Conservation (phyloP, 1,284 basidiomycete genomes). For the Pascua guehoae region DNA sequence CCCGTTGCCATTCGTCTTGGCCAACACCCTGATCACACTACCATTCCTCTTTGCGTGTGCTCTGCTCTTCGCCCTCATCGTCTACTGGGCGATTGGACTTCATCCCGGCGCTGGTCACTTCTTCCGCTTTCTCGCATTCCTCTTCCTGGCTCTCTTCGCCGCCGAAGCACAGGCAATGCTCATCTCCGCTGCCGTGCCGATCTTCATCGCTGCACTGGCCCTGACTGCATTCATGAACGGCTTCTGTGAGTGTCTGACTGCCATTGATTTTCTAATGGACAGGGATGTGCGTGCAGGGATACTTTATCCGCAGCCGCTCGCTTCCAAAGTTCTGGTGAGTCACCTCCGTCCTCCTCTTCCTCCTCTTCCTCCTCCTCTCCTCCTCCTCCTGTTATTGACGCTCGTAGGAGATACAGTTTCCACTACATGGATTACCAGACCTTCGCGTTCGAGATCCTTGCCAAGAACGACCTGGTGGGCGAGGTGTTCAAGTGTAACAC, state of each 20-base stretch:
- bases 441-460: conserved; percentile 52
- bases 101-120: conserved; percentile 43
- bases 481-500: conserved; percentile 53
- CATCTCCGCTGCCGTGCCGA: conserved; percentile 57
- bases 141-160: conserved; percentile 58
- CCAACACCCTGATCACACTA: conserved; percentile 42
- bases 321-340: conserved; percentile 19
- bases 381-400: neutral
- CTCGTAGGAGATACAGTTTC: neutral
- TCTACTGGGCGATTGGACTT: conserved; percentile 27
- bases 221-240: conserved; percentile 59
- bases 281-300: conserved; percentile 53
- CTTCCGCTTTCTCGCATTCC: conserved; percentile 58
- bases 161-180: conserved; percentile 59
- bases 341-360: neutral
- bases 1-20: conserved; percentile 31
- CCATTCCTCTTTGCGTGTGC: conserved; percentile 47
- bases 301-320: conserved; percentile 15
- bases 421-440: conserved; percentile 47
- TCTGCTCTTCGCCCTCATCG: conserved; percentile 29
- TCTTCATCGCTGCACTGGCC: conserved; percentile 62
- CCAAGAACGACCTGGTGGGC: conserved; percentile 56
- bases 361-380: neutral
- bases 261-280: no score
- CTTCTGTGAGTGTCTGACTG: conserved; percentile 48